These are phyloP conservation scores for Cyanidiococcus yangmingshanensis DNA, from an alignment of 23 red algal genomes.

Conservation along the genomic window DNA sequence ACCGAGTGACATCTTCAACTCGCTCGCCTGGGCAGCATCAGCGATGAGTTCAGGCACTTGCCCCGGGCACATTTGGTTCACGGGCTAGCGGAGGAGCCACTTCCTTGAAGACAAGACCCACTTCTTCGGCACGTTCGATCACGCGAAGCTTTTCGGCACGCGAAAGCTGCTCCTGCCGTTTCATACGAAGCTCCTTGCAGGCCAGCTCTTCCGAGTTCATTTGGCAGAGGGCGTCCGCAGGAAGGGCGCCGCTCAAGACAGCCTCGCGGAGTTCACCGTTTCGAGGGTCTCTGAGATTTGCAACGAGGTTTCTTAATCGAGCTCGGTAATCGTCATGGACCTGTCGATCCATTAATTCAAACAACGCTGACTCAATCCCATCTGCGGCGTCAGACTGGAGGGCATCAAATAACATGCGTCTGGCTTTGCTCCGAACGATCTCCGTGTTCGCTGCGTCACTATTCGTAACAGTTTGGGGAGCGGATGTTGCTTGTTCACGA, in stretches of 20 bases:
- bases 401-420: background rate
- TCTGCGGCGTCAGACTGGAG: background rate
- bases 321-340: constrained; percentile 5
- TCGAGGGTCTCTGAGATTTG: background rate
- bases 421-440: background rate
- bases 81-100: background rate
- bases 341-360: background rate
- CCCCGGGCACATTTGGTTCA: background rate
- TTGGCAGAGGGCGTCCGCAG: background rate
- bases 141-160: constrained; percentile 11
- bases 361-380: background rate
- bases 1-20: too few species aligned
- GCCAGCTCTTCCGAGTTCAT: constrained; percentile 21
- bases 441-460: background rate
- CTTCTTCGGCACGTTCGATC: constrained; percentile 7
- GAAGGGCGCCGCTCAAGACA: background rate
- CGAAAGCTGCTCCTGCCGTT: background rate
- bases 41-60: too few species aligned
- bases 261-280: constrained; percentile 17
- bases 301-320: background rate
- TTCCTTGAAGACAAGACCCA: constrained; percentile 5
- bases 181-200: constrained; percentile 12
- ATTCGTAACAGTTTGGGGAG: too few species aligned
- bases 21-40: too few species aligned
- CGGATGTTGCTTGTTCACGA: too few species aligned